A percentile compares a stretch with the other conserved stretches of the same genome.
phyloP scores from a whole-genome alignment of 257 asterid genomes.

The Handroanthus guayacan region DNA sequence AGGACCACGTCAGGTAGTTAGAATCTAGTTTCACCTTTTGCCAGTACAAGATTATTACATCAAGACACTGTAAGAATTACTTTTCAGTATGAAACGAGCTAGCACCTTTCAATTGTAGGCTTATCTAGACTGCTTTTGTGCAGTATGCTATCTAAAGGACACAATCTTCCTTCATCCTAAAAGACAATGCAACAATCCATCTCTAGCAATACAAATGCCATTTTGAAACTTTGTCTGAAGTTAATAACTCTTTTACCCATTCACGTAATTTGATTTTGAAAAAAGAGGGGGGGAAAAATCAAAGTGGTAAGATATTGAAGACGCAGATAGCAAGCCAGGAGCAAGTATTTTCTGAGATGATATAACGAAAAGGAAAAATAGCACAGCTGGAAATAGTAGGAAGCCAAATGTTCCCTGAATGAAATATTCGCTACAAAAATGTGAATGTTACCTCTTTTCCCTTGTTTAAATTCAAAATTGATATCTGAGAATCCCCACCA shows the following conservation, averaged over 20 bases:
- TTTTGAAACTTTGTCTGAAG: background rate
- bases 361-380: background rate
- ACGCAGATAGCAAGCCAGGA: background rate
- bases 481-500: slow-evolving; percentile 82
- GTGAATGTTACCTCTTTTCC: slow-evolving; percentile 59
- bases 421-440: background rate
- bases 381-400: background rate
- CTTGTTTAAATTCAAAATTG: slow-evolving; percentile 68
- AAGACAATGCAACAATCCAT: background rate
- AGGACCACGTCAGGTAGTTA: background rate
- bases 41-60: background rate
- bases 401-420: background rate
- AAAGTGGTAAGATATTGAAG: background rate
- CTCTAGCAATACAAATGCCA: background rate
- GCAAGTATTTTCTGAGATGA: background rate
- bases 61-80: background rate
- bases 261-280: background rate
- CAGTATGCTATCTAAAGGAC: slow-evolving; percentile 1
- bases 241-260: background rate
- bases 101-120: background rate
- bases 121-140: background rate
- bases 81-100: background rate
- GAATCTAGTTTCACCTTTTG: background rate
- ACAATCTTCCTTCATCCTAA: slow-evolving; percentile 6
- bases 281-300: background rate